Base-by-base conservation (phyloP, 768 basidiomycete genomes). In the Leccinum longicurvipes region DNA sequence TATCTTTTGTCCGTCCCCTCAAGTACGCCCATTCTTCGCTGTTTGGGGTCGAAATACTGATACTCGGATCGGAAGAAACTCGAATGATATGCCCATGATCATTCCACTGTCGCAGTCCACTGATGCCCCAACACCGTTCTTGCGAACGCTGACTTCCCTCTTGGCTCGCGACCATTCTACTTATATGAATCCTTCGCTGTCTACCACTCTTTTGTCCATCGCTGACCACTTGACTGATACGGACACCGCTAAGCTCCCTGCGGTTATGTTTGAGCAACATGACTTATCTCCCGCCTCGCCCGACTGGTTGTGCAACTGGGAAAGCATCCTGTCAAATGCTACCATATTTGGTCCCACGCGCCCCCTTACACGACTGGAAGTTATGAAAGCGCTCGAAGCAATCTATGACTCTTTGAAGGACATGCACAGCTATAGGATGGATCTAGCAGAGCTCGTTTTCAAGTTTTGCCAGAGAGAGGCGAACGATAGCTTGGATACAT, bases 301-400 rank as follows among this genome's bases (percentile, higher is more conserved):
- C 0, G 79, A 83, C 6, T 92, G 89, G 89, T 68, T 91, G 25
- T 72, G 72, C 17, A 84, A 86, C 63, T 91, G 89, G 89, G 67
- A 75, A 34, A 76, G 62, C 34, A 72, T 90, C 6, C 67, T 89
- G 14, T 72, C 70, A n/a, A 82, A 82, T 56, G 66, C 76, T 15
- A 73, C 71, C 0, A 69, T 83, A 19, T 66, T 82, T 57, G 72
- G 74, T 51, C 60, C 68, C 3, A 55, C 72, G 3, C 71, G 82
- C 15, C 82, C 83, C 0, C 56, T 77, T 17, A 87, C 89, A 3
- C 74, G 85, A 21, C 63, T 73, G 34, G 80, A 81, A 17, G 73
- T 85, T 50, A 80, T 89, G 76, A 74, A 79, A 19, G 74, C 80
- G 2, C 72, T 91, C 31, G 75, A 82, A 53, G 67, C 66, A 10